Evolutionary conservation across 345 rosid species (phyloP).

Genomic region (Schrenkiella parvula): DNA sequence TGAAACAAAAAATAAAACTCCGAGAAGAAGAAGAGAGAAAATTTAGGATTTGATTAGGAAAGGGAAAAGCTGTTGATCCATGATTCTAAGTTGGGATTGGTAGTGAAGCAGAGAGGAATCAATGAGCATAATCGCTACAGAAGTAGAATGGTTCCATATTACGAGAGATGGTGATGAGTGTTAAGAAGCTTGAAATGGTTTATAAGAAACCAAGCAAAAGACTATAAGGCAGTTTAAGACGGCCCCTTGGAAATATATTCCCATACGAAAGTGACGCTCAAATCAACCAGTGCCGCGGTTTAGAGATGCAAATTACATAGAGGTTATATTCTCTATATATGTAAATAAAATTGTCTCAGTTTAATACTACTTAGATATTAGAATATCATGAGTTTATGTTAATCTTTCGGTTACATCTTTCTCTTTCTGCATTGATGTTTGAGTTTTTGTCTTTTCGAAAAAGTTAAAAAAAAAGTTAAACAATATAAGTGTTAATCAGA

Average conservation of each 20-base stretch:
- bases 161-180: background rate
- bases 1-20: background rate
- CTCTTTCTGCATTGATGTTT: background rate
- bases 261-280: background rate
- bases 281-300: conserved; percentile 1
- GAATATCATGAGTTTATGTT: background rate
- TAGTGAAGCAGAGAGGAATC: background rate
- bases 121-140: background rate
- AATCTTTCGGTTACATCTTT: background rate
- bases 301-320: background rate
- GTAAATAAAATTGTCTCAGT: background rate
- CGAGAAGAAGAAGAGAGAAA: background rate
- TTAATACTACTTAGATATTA: background rate
- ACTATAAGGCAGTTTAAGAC: background rate
- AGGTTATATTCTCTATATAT: background rate
- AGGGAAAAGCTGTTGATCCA: background rate
- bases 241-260: conserved; percentile 9
- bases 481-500: background rate
- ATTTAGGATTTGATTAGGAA: background rate
- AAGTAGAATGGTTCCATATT: conserved; percentile 11
- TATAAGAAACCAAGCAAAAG: background rate
- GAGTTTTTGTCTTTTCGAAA: background rate
- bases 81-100: background rate
- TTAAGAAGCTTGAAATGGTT: background rate
- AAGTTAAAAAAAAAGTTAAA: background rate